Evolutionary conservation across 2,329 filamentous ascomycete genomes (phyloP), one percentile per base, ranked within the genome.

Genomic region (Ascochyta lentis): DNA sequence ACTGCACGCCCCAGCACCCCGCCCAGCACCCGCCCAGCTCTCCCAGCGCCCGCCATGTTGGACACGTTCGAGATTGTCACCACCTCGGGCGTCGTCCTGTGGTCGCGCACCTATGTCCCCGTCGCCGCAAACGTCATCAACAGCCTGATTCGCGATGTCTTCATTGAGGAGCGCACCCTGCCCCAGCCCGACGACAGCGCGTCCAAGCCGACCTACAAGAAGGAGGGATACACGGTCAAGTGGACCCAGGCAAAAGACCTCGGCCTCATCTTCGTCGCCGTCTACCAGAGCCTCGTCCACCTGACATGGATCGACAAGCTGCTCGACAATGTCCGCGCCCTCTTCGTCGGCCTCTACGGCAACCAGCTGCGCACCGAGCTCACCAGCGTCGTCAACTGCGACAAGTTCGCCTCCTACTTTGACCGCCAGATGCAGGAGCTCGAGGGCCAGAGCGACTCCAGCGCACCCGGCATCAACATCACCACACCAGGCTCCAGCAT

Each of bases 1-100:
- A 22, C 44, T 27, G 46, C 42, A 39, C 45, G 12, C 54, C 51
- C 38, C 50, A 13, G 53, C 29, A 35, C 15, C 33, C 33, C 29
- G 29, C 24, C 24, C 50, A 13, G 53, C 29, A 35, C 15, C 33
- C 15, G n/a, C 51, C 4, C 24, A 26, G 24, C 24, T 12, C 9
- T 1, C 29, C 1, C 49, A 43, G 31, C 33, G 2, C 33, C 37
- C 56, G 52, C 55, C 50, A 98, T 98, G 94, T 80, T 99, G 78
- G 95, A 99, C 80, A 89, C 91, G 15, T 99, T 99, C 76, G 94
- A 99, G 78, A 95, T 99, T 64, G 79, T 99, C 59, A 97, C 94
- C 58, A 96, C 94, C 34, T 96, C 93, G 3, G 95, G 95, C 53
- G 93, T 99, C 60, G 95, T 99, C 54, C 86, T 99, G 51, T 99